Base-by-base conservation (phyloP, 2,329 filamentous ascomycete genomes). In the Neofusicoccum laricinum region DNA sequence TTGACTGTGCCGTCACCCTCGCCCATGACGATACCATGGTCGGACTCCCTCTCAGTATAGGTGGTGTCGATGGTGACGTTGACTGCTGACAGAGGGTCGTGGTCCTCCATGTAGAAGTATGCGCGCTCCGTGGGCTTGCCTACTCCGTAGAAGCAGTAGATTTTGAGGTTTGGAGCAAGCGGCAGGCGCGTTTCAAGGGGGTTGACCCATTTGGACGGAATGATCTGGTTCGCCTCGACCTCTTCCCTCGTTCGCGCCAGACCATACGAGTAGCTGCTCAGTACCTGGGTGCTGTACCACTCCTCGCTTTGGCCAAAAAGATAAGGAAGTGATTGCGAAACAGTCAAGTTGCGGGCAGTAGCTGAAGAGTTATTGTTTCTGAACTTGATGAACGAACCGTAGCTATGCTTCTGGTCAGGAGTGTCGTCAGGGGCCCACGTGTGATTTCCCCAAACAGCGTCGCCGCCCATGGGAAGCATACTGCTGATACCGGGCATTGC, bases 1-100 rank as follows among this genome's bases (percentile, higher is more conserved):
- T 93, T 96, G 46, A 99, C 95, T 0, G 95, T 99, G 1, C 95
- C 95, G 70, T 99, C 95, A 3, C 95, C 95, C 76, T 98, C 95
- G 41, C 94, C 94, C 84, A 97, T 90, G 38, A 96, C 84, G n/a
- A 99, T 92, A 25, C 95, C 95, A 68, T 91, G 95, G 73, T 99
- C 93, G 4, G 85, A 77, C 19, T 79, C 76, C 19, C 76, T 77
- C 30, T 77, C 76, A 2, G 78, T 82, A 38, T 81, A 78, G 11
- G 77, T 78, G 1, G 82, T 85, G 68, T 85, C 84, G 59, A 85
- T 84, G 32, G 81, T 84, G 38, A 85, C 78, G 70, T 92, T 92
- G 17, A 92, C 81, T 17, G 85, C 87, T 6, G 87, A 88, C n/a
- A 86, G 71, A 0, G 84, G 78, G 8, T 91, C 87, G 11, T 82